These are phyloP conservation scores for Nicotiana sylvestris DNA, from an alignment of 257 asterid species.

Conservation along the genomic window DNA sequence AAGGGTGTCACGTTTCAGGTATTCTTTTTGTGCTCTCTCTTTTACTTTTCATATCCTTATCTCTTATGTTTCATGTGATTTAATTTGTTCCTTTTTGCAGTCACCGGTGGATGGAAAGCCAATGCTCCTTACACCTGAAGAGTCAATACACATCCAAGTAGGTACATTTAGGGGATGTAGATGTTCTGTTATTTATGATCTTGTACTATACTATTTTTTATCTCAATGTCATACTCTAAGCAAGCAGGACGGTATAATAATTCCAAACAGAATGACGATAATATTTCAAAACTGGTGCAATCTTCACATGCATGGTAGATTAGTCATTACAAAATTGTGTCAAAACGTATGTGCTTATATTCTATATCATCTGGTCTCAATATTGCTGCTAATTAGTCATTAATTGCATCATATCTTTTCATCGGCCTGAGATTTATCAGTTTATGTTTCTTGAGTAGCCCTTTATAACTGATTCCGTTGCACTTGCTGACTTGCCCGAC, in stretches of 20 bases:
- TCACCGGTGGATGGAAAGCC: conserved; percentile 99
- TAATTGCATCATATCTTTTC: background rate
- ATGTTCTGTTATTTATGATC: conserved; percentile 1
- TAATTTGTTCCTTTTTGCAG: conserved; percentile 40
- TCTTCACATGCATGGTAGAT: background rate
- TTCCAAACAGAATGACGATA: background rate
- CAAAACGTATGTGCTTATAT: background rate
- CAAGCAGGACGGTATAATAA: background rate
- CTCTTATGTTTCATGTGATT: background rate
- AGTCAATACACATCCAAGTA: conserved; percentile 94
- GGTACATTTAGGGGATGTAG: conserved; percentile 15
- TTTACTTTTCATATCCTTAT: conserved; percentile 5
- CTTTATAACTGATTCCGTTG: background rate
- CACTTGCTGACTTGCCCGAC: conserved; percentile 13
- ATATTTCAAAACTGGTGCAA: background rate
- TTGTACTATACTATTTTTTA: background rate
- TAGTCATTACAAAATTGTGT: background rate
- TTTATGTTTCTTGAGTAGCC: conserved; percentile 3
- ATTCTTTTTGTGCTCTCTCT: conserved; percentile 6
- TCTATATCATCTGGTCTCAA: background rate
- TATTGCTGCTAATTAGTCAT: background rate
- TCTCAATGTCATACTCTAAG: background rate
- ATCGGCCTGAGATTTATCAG: background rate
- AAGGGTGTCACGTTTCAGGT: conserved; percentile 98
- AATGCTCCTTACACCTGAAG: conserved; percentile 97